These are phyloP conservation scores for Cinchona pubescens DNA, from an alignment of 257 asterid species.

Conservation along the genomic window DNA sequence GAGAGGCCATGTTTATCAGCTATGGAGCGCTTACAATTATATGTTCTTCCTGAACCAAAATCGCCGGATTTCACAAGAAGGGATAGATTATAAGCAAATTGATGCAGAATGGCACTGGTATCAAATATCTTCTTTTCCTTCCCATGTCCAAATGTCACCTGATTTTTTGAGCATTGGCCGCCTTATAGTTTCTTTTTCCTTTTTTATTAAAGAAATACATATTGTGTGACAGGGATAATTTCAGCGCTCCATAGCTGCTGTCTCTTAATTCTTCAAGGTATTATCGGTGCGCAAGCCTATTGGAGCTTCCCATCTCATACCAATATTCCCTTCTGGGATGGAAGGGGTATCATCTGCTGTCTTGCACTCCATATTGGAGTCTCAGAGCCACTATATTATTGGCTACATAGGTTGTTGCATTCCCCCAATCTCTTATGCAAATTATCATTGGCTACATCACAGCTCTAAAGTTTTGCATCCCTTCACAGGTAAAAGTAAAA, in stretches of 20 bases:
- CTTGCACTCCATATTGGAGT: slow-evolving; percentile 61
- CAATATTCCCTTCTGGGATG: slow-evolving; percentile 65
- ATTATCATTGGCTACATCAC: slow-evolving; percentile 90
- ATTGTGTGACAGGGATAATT: slow-evolving; percentile 67
- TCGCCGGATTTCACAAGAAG: slow-evolving; percentile 50
- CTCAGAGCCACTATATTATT: slow-evolving; percentile 84
- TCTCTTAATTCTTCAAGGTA: slow-evolving; percentile 68
- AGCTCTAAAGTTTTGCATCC: slow-evolving; percentile 72
- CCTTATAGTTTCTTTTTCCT: neutral
- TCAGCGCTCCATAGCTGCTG: no score
- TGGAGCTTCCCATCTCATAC: slow-evolving; percentile 55
- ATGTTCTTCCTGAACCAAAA: slow-evolving; percentile 57
- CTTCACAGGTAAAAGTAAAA: slow-evolving; percentile 53
- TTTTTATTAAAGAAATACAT: neutral
- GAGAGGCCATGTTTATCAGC: slow-evolving; percentile 66
- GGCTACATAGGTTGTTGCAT: slow-evolving; percentile 77
- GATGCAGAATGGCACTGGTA: slow-evolving; percentile 96
- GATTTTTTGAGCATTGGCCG: neutral
- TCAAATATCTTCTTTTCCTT: neutral
- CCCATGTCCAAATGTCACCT: neutral
- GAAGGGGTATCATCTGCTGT: slow-evolving; percentile 56
- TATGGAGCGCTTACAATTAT: slow-evolving; percentile 50
- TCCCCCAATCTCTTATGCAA: slow-evolving; percentile 46
- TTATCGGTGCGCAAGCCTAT: slow-evolving; percentile 46
- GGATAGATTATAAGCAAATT: slow-evolving; percentile 69